These are phyloP conservation scores for Emergomyces africanus DNA, from an alignment of 2,329 filamentous ascomycete species.

Conservation along the genomic window DNA sequence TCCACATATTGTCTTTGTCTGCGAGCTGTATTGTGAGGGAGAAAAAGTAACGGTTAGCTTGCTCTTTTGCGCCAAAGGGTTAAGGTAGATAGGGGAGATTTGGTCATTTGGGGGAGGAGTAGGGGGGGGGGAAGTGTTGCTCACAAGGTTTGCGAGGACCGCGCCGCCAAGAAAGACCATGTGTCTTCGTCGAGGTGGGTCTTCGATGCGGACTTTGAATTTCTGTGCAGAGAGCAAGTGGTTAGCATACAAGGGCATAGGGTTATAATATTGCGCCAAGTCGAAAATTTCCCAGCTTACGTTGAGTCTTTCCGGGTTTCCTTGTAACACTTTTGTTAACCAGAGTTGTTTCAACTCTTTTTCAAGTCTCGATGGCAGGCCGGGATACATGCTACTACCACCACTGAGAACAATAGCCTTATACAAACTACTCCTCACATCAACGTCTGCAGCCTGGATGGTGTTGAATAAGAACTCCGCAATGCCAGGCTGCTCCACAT, in stretches of 20 bases:
- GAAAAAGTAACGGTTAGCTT: constrained; percentile 5
- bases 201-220: constrained; percentile 99
- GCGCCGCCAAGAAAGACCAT: constrained; percentile 99
- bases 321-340: constrained; percentile 80
- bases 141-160: constrained; percentile 82
- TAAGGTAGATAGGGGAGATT: neutral
- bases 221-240: constrained; percentile 41
- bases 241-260: neutral
- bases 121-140: constrained; percentile 14
- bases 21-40: constrained; percentile 51
- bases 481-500: constrained; percentile 93
- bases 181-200: constrained; percentile 86
- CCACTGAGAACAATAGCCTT: constrained; percentile 95
- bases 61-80: neutral
- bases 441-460: constrained; percentile 89
- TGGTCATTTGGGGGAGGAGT: too few species aligned
- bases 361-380: constrained; percentile 83
- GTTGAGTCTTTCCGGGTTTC: constrained; percentile 81
- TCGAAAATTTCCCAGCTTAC: constrained; percentile 28
- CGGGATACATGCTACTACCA: constrained; percentile 98
- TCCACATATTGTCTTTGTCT: constrained; percentile 98
- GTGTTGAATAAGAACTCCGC: constrained; percentile 98
- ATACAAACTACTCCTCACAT: constrained; percentile 85
- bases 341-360: constrained; percentile 99
- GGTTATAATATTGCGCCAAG: neutral